Base-by-base conservation (phyloP, 192 early-diverging fungal genomes). In the Podila epigama region DNA sequence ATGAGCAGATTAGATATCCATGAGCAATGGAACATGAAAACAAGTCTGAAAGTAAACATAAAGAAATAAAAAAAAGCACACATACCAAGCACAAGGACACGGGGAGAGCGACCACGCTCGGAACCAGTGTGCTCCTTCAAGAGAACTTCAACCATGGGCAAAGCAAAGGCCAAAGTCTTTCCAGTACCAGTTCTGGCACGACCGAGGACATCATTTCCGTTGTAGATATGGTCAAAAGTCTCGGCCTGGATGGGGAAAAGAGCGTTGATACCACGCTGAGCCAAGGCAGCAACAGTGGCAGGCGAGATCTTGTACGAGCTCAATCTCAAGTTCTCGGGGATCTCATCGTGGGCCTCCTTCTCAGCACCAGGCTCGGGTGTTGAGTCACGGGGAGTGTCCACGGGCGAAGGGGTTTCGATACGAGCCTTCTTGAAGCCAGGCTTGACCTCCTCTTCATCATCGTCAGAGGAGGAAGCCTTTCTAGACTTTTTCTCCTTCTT, bases 231-330 rank as follows among this genome's bases (percentile, higher is more conserved):
- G 57, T 89, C 82, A 68, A 90, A 88, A 11, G 94, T 95, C 60
- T 91, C 93, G 20, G 96, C 95, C 73, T 98, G 97, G 61, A 98
- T 98, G 2, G 95, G 95, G 81, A 98, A 98, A 18, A 98, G 84
- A 4, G 90, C 82, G 33, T 86, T 87, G 55, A 97, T 91, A 27
- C 93, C 93, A 40, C 92, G 89, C 3, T 61, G 69, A 22, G 80
- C 77, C 51, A 98, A 84, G 1, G 90, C 87, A 20, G 83, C 81
- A 41, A 94, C 58, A 12, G 94, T 96, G 10, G 88, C 81, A 11
- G 84, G 79, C 5, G 90, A 85, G 59, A 94, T 79, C 35, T 84
- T 81, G 69, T 90, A 93, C 52, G 80, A 86, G 68, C 81, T 77
- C 37, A 93, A 44, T 3, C 73, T 79, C 50, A 88, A 72, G 58